A percentile compares a stretch with the other conserved stretches of the same genome.
These are phyloP conservation scores for Platanthera zijinensis DNA, from an alignment of 106 monocot genomes.

Conservation along the genomic window DNA sequence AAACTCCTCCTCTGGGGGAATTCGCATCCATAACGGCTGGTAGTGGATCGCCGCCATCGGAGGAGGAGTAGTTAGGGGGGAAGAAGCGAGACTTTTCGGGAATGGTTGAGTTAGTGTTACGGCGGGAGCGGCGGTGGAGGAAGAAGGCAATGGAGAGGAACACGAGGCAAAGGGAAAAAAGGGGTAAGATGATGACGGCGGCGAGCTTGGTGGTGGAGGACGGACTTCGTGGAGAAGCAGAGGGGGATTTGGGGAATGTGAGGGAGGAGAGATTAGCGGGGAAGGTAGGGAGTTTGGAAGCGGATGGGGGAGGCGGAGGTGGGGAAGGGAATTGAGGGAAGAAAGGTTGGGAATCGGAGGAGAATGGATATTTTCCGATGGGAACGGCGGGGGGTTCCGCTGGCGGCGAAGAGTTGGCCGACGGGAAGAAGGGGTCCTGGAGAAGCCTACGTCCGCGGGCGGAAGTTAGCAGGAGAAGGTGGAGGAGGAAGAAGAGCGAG, in stretches of 20 bases:
- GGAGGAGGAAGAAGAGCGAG: slow-evolving; percentile 2
- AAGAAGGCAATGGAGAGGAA: slow-evolving; percentile 14
- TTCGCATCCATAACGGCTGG: not conserved
- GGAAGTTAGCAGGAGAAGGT: not conserved
- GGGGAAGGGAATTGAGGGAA: slow-evolving; percentile 5
- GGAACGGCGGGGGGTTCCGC: not conserved
- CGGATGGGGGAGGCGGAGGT: slow-evolving; percentile 14
- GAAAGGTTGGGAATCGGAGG: slow-evolving; percentile 7
- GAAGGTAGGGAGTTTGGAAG: slow-evolving; percentile 16
- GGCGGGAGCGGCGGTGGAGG: slow-evolving; percentile 4
- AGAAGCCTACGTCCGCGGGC: slow-evolving; percentile 21
- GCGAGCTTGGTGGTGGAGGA: slow-evolving; percentile 4
- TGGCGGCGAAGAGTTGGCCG: not conserved
- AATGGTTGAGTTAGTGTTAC: not conserved
- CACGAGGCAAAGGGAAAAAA: slow-evolving; percentile 16
- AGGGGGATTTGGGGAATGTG: slow-evolving; percentile 10
- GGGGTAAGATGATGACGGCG: slow-evolving; percentile 11
- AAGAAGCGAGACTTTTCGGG: not conserved
- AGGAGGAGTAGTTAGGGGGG: slow-evolving; percentile 3
- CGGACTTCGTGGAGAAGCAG: not conserved
- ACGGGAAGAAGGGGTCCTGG: slow-evolving; percentile 28
- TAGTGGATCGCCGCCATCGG: not conserved
- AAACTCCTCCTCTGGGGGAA: slow-evolving; percentile 12
- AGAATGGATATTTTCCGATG: slow-evolving; percentile 12
- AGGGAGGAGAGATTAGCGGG: slow-evolving; percentile 23